Base-by-base conservation (phyloP, 768 basidiomycete genomes). In the Ramaria sp. region DNA sequence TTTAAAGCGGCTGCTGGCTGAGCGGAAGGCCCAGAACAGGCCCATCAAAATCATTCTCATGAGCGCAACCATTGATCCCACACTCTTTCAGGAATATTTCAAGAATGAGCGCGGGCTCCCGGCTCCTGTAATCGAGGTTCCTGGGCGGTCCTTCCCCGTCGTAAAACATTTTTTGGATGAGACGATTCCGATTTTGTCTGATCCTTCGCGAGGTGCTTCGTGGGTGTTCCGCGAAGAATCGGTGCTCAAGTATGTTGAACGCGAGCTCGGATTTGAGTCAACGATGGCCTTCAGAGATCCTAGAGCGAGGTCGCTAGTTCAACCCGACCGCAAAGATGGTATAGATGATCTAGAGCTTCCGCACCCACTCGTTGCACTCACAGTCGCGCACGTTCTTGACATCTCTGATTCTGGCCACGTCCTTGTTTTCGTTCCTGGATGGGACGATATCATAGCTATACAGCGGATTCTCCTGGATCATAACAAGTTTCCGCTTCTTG, bases 51-150 rank as follows among this genome's bases (percentile, higher is more conserved):
- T 97, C 61, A 71, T 96, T 43, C 78, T 98, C 56, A 96, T 97
- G 93, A 94, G 90, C 65, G 94, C 94, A 9, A 97, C 94, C 45
- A 91, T 97, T 66, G 90, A 96, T 63, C 88, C 93, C 9, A 79
- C 79, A 0, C 76, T 95, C 24, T 98, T 96, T 79, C 85, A 88
- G 65, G 72, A 78, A 11, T 98, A 97, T 72, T 98, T 98, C 74
- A 72, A 75, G 7, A 80, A 86, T 64, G 72, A 78, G 17, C 59
- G 69, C 0, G 83, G 82, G 20, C 65, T 71, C 13, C 82, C 79
- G 1, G 87, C 91, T 0, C 75, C 78, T 19, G 80, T 89, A 15
- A 77, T 91, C 38, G 85, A 91, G 58, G 74, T 96, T 33, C 90
- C 92, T n/a, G 94, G 94, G 51, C 84, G 94, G 39, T 85, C 89